phyloP scores from a whole-genome alignment of 164 flowering plant genomes.

The Chimonanthus salicifolius region DNA sequence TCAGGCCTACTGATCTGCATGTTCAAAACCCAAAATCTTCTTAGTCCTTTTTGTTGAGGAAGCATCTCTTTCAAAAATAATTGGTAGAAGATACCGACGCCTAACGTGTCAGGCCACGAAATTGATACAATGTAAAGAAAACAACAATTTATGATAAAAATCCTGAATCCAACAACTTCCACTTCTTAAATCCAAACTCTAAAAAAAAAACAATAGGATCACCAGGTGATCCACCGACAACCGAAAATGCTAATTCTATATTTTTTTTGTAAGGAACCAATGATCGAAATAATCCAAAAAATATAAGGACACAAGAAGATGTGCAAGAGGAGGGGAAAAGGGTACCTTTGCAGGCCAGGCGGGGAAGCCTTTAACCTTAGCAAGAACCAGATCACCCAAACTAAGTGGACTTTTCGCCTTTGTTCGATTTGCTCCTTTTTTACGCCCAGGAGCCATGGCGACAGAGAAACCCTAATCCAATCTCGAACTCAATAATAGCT shows the following conservation, averaged over 20 bases:
- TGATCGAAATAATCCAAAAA: background rate
- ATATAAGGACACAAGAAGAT: background rate
- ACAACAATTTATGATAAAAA: background rate
- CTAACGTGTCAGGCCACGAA: no score
- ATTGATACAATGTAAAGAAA: no score
- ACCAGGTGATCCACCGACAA: background rate
- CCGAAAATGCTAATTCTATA: background rate
- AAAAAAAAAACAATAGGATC: no score
- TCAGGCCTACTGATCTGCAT: slow-evolving; percentile 87
- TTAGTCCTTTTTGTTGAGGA: background rate
- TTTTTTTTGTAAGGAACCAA: background rate
- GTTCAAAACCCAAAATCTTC: slow-evolving; percentile 10
- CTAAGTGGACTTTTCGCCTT: slow-evolving; percentile 46
- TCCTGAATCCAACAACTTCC: no score
- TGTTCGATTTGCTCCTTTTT: slow-evolving; percentile 52
- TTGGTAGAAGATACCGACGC: background rate
- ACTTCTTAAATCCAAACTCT: no score
- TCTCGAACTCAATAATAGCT: slow-evolving; percentile 12
- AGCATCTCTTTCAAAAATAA: background rate
- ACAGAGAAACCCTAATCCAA: slow-evolving; percentile 20
- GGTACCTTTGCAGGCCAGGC: slow-evolving; percentile 96
- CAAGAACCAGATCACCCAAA: slow-evolving; percentile 97
- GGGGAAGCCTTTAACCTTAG: slow-evolving; percentile 95
- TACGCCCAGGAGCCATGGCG: slow-evolving; percentile 84
- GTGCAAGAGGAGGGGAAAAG: background rate